A percentile compares a stretch with the other conserved stretches of the same genome.
phyloP scores from a whole-genome alignment of 164 flowering plant genomes.

The Euptelea pleiosperma region DNA sequence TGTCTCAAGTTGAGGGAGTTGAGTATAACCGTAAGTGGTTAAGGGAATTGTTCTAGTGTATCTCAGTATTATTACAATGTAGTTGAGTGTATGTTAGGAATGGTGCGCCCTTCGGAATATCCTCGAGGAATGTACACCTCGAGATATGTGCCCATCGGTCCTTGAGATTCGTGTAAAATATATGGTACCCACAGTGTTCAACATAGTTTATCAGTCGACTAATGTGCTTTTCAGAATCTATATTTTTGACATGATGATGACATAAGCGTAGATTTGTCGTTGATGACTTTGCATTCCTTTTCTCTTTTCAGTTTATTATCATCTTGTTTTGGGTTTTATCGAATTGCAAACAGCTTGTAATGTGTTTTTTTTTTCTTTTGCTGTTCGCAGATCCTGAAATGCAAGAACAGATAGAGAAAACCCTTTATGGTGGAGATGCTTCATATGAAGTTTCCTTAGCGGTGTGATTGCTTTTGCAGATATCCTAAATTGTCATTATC shows the following conservation, averaged over 20 bases:
- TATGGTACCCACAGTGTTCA: no score
- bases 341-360: conserved; percentile 5
- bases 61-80: no score
- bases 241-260: not conserved
- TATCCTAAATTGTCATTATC: not conserved
- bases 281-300: not conserved
- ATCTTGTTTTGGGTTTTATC: not conserved
- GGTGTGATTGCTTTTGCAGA: conserved; percentile 41
- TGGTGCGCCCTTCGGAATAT: no score
- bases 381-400: conserved; percentile 65
- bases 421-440: conserved; percentile 56
- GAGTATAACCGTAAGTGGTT: no score
- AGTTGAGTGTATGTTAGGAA: no score
- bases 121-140: no score
- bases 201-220: not conserved
- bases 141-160: no score
- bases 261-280: not conserved
- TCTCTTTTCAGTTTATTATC: not conserved
- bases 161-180: no score
- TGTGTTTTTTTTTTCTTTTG: conserved; percentile 7
- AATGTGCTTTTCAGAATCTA: conserved; percentile 1
- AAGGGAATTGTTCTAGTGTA: no score
- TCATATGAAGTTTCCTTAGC: conserved; percentile 63
- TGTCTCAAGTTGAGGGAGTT: no score
- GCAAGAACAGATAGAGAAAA: conserved; percentile 62